Percentiles rank a stretch among this genome's conserved stretches.
These are phyloP conservation scores for Eucalyptus tenuipes DNA, from an alignment of 345 rosid species.

Conservation along the genomic window DNA sequence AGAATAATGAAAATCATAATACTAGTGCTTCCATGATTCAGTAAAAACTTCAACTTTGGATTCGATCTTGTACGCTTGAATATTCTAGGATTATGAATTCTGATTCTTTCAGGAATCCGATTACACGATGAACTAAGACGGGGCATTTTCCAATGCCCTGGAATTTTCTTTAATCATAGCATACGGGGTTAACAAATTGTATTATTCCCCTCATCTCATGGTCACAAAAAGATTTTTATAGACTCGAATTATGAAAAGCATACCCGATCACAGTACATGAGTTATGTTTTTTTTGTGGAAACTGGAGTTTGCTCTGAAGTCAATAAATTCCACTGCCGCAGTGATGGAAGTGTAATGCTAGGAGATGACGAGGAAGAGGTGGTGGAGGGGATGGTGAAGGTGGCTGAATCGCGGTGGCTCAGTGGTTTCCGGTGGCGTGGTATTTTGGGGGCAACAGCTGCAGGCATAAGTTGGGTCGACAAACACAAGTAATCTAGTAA, in stretches of 20 bases:
- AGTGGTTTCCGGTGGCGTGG: not conserved
- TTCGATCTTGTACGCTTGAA: too few species aligned
- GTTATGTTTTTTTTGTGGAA: not conserved
- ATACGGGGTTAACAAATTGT: not conserved
- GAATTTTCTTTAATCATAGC: too few species aligned
- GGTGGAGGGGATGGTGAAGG: not conserved
- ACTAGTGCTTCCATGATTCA: too few species aligned
- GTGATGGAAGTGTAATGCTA: not conserved
- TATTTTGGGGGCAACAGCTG: not conserved
- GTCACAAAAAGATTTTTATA: not conserved
- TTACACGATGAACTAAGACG: too few species aligned
- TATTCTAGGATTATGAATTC: too few species aligned
- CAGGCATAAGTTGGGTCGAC: not conserved
- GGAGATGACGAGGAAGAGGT: not conserved
- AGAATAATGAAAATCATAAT: too few species aligned
- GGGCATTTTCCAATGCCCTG: too few species aligned
- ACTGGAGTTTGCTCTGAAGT: not conserved
- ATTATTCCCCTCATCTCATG: not conserved
- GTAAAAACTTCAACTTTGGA: too few species aligned
- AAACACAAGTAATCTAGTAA: not conserved
- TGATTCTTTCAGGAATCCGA: too few species aligned
- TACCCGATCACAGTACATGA: not conserved
- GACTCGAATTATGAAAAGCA: not conserved
- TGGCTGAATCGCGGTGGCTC: not conserved
- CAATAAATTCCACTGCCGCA: not conserved